Percentiles rank a stretch among this genome's conserved stretches.
Conservation (phyloP, 768 basidiomycete species). For the Lentinula boryana region DNA sequence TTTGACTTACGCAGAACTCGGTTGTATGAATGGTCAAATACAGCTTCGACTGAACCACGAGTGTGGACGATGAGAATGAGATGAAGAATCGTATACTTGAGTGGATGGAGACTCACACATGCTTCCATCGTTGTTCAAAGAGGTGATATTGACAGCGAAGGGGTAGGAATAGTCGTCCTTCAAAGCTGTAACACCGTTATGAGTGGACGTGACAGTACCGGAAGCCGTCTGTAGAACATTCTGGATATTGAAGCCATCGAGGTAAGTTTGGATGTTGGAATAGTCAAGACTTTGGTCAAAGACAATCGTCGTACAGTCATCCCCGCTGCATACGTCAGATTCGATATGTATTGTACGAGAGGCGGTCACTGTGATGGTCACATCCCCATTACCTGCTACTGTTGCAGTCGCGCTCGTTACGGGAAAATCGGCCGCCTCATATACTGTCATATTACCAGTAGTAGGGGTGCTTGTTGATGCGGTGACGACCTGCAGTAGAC, state of each 20-base stretch:
- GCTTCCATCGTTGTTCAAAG: constrained; percentile 24
- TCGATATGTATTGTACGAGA: constrained; percentile 54
- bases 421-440: constrained; percentile 55
- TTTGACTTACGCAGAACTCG: constrained; percentile 32
- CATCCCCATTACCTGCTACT: constrained; percentile 34
- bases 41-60: constrained; percentile 33
- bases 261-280: constrained; percentile 57
- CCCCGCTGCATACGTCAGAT: constrained; percentile 54
- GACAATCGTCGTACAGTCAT: constrained; percentile 50
- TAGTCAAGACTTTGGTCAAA: constrained; percentile 60
- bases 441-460: constrained; percentile 58
- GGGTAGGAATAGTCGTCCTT: constrained; percentile 40
- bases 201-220: constrained; percentile 30
- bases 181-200: constrained; percentile 33
- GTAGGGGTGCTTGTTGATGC: constrained; percentile 59
- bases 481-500: constrained; percentile 59
- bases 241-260: constrained; percentile 38
- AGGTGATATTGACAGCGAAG: constrained; percentile 37
- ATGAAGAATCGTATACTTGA: not conserved
- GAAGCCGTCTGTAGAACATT: constrained; percentile 34
- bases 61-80: not conserved
- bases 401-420: constrained; percentile 40
- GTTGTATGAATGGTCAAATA: constrained; percentile 66
- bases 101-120: constrained; percentile 24
- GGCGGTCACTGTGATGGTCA: constrained; percentile 60